Evolutionary conservation across 176 grass and related monocot species (phyloP).

Genomic region (Musa itinerans): DNA sequence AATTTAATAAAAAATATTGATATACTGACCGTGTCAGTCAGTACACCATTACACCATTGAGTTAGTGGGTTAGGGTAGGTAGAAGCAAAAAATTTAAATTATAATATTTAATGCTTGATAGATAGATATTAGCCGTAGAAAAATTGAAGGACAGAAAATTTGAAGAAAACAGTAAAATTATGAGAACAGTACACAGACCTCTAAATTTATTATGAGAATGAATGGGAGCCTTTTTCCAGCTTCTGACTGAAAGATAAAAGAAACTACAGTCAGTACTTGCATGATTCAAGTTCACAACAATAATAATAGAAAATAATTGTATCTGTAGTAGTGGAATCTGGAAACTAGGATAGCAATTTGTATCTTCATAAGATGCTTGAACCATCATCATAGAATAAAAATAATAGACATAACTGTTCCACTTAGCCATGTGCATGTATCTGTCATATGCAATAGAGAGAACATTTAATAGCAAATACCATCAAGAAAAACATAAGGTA

Average conservation of each 20-base stretch:
- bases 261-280: background rate
- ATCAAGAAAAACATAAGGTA: background rate
- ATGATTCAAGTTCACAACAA: background rate
- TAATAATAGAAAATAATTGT: background rate
- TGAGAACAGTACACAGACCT: constrained; percentile 40
- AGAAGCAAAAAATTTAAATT: no score
- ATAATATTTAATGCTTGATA: background rate
- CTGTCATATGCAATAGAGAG: background rate
- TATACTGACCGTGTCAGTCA: no score
- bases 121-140: background rate
- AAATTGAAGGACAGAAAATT: background rate
- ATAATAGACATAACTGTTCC: background rate
- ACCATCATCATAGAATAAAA: background rate
- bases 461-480: background rate
- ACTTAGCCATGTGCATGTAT: background rate
- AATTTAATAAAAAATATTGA: no score
- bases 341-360: background rate
- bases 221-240: constrained; percentile 83
- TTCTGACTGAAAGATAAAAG: constrained; percentile 58
- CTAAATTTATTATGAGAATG: constrained; percentile 84
- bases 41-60: no score
- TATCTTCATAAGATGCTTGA: background rate
- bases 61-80: no score
- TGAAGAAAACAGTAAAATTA: background rate
- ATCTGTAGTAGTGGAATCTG: no score